Evolutionary conservation across 495 filamentous ascomycete genomes (phyloP), one percentile per base, ranked within the genome.

Genomic region (Tuber magnatum): DNA sequence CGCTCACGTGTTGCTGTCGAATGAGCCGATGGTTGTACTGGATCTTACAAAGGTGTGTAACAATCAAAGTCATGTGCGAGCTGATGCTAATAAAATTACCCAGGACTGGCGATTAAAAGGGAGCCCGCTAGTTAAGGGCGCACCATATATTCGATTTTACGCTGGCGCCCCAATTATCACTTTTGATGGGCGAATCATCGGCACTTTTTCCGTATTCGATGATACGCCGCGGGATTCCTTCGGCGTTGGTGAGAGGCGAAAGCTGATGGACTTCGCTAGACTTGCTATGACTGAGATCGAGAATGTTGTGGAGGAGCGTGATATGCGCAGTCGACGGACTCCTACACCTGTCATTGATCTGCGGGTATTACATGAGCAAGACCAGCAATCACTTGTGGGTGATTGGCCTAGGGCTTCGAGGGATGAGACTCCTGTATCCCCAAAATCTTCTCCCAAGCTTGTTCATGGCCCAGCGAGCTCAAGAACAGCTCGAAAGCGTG

Each of bases 41-140:
- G 85, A 86, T 78, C 79, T 83, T n/a, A 41, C 74, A 68, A 81
- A 83, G 80, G 84, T 85, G 42, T 51, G 76, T 71, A 74, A 80
- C 73, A 39, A 39, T 40, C 24, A 51, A 70, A 46, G 43, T 68
- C 32, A 44, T 32, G 46, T 69, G 68, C 24, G 38, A 6, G 56
- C 38, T 46, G 51, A 68, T 40, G 28, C 73, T 46, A 68, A 76
- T 74, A 61, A 40, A 2, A 16, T 71, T 76, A 43, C 20, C 72
- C 56, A 85, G 84, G 85, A 86, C 71, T 86, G 85, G 85, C 82
- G 85, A 44, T 83, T 86, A 56, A 70, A 56, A 69, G 75, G 77
- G 3, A 83, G 84, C 74, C 83, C 83, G 1, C 76, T 85, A 3
- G 84, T 84, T 2, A 75, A 28, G 42, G 75, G 74, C 22, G 72